Conservation (phyloP, 2,329 filamentous ascomycete species). For the Eurotiales sp. region DNA sequence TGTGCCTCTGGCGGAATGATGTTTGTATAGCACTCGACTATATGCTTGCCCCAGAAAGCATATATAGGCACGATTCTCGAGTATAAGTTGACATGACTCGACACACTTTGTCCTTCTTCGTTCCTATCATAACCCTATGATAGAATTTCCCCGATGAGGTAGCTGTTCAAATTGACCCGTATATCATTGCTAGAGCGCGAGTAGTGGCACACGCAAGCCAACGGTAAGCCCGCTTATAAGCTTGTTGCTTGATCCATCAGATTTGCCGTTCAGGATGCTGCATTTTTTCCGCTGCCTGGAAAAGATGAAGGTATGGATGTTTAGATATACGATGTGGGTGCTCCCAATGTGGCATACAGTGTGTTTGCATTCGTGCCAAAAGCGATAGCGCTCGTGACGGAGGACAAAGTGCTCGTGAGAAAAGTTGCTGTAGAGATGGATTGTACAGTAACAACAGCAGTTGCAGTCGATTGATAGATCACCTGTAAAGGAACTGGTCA, state of each 20-base stretch:
- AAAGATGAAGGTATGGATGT: slow-evolving; percentile 18
- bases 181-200: slow-evolving; percentile 6
- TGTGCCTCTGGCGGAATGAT: slow-evolving; percentile 27
- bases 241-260: slow-evolving; percentile 28
- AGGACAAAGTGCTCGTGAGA: slow-evolving; percentile 21
- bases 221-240: slow-evolving; percentile 50
- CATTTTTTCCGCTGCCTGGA: not conserved
- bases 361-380: slow-evolving; percentile 43
- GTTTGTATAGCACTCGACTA: no score
- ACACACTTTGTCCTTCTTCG: no score
- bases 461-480: no score
- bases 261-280: slow-evolving; percentile 31
- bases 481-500: no score
- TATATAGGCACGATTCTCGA: no score
- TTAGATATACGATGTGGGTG: slow-evolving; percentile 44
- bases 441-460: no score
- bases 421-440: no score
- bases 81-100: no score
- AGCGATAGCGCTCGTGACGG: slow-evolving; percentile 31
- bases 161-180: no score
- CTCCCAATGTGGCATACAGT: slow-evolving; percentile 41
- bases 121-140: no score
- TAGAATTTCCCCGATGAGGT: no score
- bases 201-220: slow-evolving; percentile 28
- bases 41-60: no score